These are phyloP conservation scores for Pichia nakasei DNA, from an alignment of 805 yeast genomes.

Conservation along the genomic window DNA sequence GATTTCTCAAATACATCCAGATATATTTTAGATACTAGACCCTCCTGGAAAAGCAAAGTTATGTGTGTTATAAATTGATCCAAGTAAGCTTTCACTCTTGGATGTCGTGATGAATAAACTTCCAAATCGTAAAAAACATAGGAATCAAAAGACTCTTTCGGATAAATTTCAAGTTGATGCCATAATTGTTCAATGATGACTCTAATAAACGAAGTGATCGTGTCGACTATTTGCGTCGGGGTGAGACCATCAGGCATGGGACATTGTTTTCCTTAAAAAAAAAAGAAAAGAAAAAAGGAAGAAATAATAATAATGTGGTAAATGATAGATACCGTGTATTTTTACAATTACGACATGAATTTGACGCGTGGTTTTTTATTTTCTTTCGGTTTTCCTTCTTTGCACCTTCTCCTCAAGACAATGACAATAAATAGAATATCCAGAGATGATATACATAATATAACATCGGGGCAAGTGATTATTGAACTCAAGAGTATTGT, in stretches of 20 bases:
- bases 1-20: constrained; percentile 14
- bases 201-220: constrained; percentile 1
- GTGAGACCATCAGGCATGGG: background rate
- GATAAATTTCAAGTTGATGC: constrained; percentile 46
- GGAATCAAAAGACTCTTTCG: constrained; percentile 37
- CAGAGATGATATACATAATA: constrained; percentile 51
- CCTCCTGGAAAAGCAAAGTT: constrained; percentile 13
- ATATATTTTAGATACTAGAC: constrained; percentile 19
- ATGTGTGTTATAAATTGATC: constrained; percentile 22
- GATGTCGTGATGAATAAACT: constrained; percentile 39
- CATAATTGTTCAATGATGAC: constrained; percentile 37
- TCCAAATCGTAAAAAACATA: constrained; percentile 35
- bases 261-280: background rate
- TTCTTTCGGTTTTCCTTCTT: too few relatives aligned
- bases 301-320: background rate
- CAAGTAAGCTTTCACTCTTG: constrained; percentile 32
- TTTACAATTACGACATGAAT: too few relatives aligned
- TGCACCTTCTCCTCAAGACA: background rate
- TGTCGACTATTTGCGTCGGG: background rate
- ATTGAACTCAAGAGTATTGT: constrained; percentile 67
- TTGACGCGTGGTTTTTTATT: too few relatives aligned
- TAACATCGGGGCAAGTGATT: constrained; percentile 92
- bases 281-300: background rate
- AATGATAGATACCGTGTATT: too few relatives aligned
- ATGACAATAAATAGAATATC: constrained; percentile 33